Percentiles rank a stretch among this genome's conserved stretches.
These are phyloP conservation scores for Vitis cinerea DNA, from an alignment of 164 flowering plant species.

Conservation along the genomic window DNA sequence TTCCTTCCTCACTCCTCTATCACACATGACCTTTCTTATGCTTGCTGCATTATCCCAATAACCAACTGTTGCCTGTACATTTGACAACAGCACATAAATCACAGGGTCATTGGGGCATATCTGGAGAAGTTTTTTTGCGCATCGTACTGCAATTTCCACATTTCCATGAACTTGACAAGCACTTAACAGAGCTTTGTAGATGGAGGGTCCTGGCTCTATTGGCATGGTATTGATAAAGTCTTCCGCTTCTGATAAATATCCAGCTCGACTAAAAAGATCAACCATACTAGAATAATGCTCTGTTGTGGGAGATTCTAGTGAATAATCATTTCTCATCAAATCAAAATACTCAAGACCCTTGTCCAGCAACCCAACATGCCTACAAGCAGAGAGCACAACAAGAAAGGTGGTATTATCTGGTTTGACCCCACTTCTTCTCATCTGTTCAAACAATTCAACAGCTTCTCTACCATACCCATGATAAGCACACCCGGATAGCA, in stretches of 20 bases:
- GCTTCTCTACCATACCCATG: slow-evolving; percentile 53
- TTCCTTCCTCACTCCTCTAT: slow-evolving; percentile 38
- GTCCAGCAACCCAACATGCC: slow-evolving; percentile 53
- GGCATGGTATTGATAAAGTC: slow-evolving; percentile 43
- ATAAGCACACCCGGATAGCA: slow-evolving; percentile 45
- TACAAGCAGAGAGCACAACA: slow-evolving; percentile 49
- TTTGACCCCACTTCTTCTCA: slow-evolving; percentile 30
- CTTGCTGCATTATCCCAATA: slow-evolving; percentile 47
- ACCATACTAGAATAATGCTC: slow-evolving; percentile 54
- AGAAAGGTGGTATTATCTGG: slow-evolving; percentile 49
- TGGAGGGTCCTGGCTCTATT: slow-evolving; percentile 38
- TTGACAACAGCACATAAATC: slow-evolving; percentile 46
- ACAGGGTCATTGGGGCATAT: slow-evolving; percentile 49
- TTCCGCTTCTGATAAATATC: slow-evolving; percentile 46
- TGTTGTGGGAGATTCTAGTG: slow-evolving; percentile 19
- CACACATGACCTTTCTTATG: slow-evolving; percentile 42
- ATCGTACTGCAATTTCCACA: slow-evolving; percentile 36
- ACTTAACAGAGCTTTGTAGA: slow-evolving; percentile 43
- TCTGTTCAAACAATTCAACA: slow-evolving; percentile 48
- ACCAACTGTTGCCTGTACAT: slow-evolving; percentile 34
- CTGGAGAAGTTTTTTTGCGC: slow-evolving; percentile 36
- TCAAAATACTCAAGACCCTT: slow-evolving; percentile 45
- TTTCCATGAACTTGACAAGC: slow-evolving; percentile 52
- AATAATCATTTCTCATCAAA: slow-evolving; percentile 32
- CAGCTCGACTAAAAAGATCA: slow-evolving; percentile 54